A percentile compares a stretch with the other conserved stretches of the same genome.
Conservation (phyloP, 148 eudicot genomes). For the Camellia lanceoleosa region DNA sequence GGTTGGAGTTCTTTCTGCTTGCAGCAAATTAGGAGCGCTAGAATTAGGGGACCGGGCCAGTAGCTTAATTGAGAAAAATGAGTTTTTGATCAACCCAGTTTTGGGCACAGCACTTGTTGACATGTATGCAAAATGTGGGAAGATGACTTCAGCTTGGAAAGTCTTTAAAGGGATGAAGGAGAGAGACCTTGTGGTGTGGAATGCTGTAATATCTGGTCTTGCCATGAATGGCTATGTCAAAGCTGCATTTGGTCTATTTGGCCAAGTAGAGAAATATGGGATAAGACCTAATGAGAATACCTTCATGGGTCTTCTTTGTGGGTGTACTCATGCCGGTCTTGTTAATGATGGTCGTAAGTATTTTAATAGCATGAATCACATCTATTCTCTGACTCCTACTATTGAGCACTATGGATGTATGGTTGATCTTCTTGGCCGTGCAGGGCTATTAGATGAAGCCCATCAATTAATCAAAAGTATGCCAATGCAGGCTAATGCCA, state of each 20-base stretch:
- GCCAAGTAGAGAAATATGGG: constrained; percentile 7
- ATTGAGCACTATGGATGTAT: constrained; percentile 17
- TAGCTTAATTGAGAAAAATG: constrained; percentile 8
- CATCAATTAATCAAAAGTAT: not conserved
- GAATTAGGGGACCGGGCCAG: constrained; percentile 12
- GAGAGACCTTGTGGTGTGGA: constrained; percentile 13
- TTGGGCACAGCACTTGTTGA: constrained; percentile 7
- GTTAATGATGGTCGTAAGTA: constrained; percentile 6
- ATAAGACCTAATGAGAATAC: constrained; percentile 4
- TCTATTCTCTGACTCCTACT: constrained; percentile 13
- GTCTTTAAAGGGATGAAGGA: constrained; percentile 13
- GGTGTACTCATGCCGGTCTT: constrained; percentile 16
- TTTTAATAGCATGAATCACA: constrained; percentile 10
- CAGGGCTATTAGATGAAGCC: constrained; percentile 15
- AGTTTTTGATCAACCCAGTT: constrained; percentile 6
- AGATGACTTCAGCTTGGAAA: constrained; percentile 15
- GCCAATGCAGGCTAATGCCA: constrained; percentile 17
- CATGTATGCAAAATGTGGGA: constrained; percentile 19
- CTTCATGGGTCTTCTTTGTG: constrained; percentile 14
- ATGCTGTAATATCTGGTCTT: constrained; percentile 17
- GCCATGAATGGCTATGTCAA: constrained; percentile 15
- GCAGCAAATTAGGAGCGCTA: constrained; percentile 9
- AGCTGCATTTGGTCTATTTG: constrained; percentile 11
- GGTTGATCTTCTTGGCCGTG: constrained; percentile 21
- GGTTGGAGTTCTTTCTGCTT: constrained; percentile 16